Conservation (phyloP, 1,139 yeast species). For the Saccharomyces hybrid region DNA sequence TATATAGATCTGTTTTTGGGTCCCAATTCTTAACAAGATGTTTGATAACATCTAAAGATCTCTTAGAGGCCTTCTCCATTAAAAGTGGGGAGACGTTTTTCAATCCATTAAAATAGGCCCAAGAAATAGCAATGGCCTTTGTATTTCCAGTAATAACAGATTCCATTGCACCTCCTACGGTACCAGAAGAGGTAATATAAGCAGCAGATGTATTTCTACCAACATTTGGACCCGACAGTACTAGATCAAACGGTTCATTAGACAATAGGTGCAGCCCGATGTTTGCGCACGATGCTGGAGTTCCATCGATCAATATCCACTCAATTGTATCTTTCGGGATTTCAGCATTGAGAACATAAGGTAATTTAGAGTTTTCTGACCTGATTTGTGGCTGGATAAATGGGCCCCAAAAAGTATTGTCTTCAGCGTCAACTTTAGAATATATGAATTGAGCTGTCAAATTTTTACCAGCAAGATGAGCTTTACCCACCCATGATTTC, state of each 20-base stretch:
- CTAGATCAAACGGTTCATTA: slow-evolving; percentile 67
- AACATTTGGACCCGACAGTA: slow-evolving; percentile 89
- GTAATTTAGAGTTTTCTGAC: slow-evolving; percentile 12
- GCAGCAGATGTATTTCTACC: slow-evolving; percentile 91
- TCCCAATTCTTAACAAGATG: slow-evolving; percentile 56
- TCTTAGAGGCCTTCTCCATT: slow-evolving; percentile 58
- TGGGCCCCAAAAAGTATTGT: slow-evolving; percentile 64
- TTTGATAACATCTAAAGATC: slow-evolving; percentile 56
- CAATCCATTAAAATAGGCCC: slow-evolving; percentile 54
- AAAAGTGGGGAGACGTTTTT: slow-evolving; percentile 47
- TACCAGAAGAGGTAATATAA: slow-evolving; percentile 88
- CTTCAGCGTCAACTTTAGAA: slow-evolving; percentile 39
- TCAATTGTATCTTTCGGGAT: slow-evolving; percentile 46
- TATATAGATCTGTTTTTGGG: slow-evolving; percentile 56
- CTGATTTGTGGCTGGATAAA: slow-evolving; percentile 41
- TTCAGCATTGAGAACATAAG: slow-evolving; percentile 19
- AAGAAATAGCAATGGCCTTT: slow-evolving; percentile 73
- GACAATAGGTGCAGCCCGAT: slow-evolving; percentile 74
- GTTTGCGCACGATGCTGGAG: slow-evolving; percentile 95
- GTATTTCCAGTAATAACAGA: slow-evolving; percentile 68
- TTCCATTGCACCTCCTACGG: slow-evolving; percentile 96
- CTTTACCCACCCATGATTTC: slow-evolving; percentile 95
- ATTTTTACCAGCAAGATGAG: slow-evolving; percentile 84
- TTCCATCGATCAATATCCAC: slow-evolving; percentile 83
- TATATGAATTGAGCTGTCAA: slow-evolving; percentile 63